Base-by-base conservation (phyloP, 257 asterid genomes). In the Jasminum sambac region DNA sequence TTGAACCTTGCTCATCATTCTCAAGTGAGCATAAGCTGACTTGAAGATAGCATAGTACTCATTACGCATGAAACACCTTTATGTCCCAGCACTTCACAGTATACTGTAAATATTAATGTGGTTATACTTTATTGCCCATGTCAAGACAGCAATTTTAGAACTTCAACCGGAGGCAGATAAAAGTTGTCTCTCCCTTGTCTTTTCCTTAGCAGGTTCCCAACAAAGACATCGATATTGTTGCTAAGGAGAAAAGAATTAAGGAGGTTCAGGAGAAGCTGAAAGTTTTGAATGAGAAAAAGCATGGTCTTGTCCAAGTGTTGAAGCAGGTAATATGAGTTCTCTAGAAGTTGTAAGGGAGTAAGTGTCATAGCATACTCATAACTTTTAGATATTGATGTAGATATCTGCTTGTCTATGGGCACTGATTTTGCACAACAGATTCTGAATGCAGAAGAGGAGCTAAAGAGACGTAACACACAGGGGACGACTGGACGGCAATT, bases 381-480 rank as follows among this genome's bases (percentile, higher is more conserved):
- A 63, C 40, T 30, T 21, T 64, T n/a, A 36, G 39, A 5, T 5
- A 57, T 6, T 41, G 58, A 10, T 55, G 41, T 42, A 57, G 41
- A 63, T 63, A 19, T 23, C 52, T 72, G 30, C 37, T 30, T 41
- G 41, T 68, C 23, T 50, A 25, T 1, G 46, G 24, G 44, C 55
- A 8, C 34, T 77, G 44, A 8, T 59, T 46, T 64, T 70, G 66
- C n/a, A 73, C 82, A 36, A 46, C 91, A 94, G 98, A 91, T 94
- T 74, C 70, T 89, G 73, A 86, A 73, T 71, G 98, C 96, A 63
- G 99, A 91, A 82, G 98, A 92, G 74, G 96, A 88, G 76, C 80
- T 91, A 36, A 86, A 85, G 87, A 82, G 88, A 70, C 89, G 81
- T 67, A 78, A 78, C 41, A 23, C n/a, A 58, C 96, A 82, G 76